A percentile compares a stretch with the other conserved stretches of the same genome.
phyloP scores from a whole-genome alignment of 257 asterid genomes.

The Solanum sitiens region DNA sequence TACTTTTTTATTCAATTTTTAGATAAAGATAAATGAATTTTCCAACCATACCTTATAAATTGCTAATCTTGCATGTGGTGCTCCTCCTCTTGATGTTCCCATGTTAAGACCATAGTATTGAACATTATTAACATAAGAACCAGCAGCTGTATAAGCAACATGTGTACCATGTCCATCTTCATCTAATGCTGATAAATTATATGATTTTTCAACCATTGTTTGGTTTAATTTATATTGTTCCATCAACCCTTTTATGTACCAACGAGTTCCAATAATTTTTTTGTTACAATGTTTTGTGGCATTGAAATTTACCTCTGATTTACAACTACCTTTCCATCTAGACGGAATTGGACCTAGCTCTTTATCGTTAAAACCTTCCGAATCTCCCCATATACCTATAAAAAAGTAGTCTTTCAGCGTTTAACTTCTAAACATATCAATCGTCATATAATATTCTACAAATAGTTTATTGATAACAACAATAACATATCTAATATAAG shows the following conservation, averaged over 20 bases:
- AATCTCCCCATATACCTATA: background rate
- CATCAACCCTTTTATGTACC: background rate
- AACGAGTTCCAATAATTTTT: background rate
- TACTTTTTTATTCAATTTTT: background rate
- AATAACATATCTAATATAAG: background rate
- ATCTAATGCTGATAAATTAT: background rate
- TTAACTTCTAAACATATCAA: background rate
- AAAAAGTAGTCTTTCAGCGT: background rate
- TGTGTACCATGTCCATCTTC: background rate
- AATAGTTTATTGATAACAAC: no score
- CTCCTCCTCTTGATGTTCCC: background rate
- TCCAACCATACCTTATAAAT: background rate
- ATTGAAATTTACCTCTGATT: background rate
- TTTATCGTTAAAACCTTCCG: slow-evolving; percentile 5
- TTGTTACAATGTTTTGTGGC: background rate
- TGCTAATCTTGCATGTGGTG: background rate
- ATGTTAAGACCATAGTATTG: background rate
- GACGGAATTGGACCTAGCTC: slow-evolving; percentile 5
- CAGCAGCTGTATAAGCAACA: background rate
- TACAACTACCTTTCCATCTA: slow-evolving; percentile 9
- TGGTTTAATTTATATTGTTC: background rate
- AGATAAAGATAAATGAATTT: background rate
- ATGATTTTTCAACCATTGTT: background rate
- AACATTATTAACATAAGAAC: background rate
- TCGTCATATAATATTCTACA: background rate